These are phyloP conservation scores for Gastrolobium villosum DNA, from an alignment of 306 rosid genomes.

Conservation along the genomic window DNA sequence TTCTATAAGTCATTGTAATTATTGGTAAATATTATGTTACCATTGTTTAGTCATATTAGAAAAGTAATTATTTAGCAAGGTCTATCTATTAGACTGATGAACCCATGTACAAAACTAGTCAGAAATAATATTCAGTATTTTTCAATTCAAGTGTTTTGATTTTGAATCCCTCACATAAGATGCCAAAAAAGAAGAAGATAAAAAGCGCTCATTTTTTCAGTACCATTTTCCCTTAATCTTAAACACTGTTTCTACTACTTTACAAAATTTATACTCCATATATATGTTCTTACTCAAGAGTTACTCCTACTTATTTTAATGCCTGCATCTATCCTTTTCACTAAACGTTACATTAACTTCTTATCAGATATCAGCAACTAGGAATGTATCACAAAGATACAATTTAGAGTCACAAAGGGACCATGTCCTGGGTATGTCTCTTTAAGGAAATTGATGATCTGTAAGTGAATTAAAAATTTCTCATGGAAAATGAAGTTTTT, in stretches of 20 bases:
- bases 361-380: constrained; percentile 30
- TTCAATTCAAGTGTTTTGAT: not conserved
- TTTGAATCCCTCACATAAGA: constrained; percentile 12
- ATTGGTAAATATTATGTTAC: too few relatives aligned
- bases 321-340: constrained; percentile 13
- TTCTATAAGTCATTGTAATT: too few relatives aligned
- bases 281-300: not conserved
- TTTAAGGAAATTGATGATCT: constrained; percentile 15
- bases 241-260: constrained; percentile 3
- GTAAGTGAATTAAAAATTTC: constrained; percentile 27
- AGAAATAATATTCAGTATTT: too few relatives aligned
- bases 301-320: constrained; percentile 7
- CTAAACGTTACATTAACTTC: constrained; percentile 22
- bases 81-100: too few relatives aligned
- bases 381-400: constrained; percentile 10
- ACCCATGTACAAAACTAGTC: too few relatives aligned
- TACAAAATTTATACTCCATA: constrained; percentile 4
- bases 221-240: constrained; percentile 7
- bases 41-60: too few relatives aligned
- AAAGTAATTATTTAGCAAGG: too few relatives aligned
- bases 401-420: constrained; percentile 31
- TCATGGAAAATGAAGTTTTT: not conserved
- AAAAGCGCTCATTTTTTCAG: not conserved
- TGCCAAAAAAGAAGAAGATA: constrained; percentile 5
- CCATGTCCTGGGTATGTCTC: not conserved